Evolutionary conservation across 768 basidiomycete species (phyloP).

Genomic region (Boletus patriciae): DNA sequence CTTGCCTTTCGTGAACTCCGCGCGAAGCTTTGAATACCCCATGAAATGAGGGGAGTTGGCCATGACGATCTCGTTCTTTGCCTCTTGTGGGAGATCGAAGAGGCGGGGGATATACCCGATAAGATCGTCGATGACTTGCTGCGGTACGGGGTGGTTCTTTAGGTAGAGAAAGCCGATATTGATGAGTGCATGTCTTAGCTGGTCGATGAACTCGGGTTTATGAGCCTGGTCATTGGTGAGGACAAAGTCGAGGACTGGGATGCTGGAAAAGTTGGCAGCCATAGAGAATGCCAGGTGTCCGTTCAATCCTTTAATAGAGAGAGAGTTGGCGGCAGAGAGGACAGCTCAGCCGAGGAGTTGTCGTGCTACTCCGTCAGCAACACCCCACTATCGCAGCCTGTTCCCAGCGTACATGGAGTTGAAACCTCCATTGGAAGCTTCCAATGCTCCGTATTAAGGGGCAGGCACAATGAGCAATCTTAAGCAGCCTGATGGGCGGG

Average conservation of each 20-base stretch:
- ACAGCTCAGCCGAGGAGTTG: too few species aligned
- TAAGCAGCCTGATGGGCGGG: neutral
- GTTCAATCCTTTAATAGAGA: neutral
- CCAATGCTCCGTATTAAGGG: too few species aligned
- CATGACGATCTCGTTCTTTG: slow-evolving; percentile 72
- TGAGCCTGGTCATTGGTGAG: slow-evolving; percentile 42
- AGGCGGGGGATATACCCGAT: slow-evolving; percentile 63
- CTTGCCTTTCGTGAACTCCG: slow-evolving; percentile 72
- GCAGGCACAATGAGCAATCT: too few species aligned
- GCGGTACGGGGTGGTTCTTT: slow-evolving; percentile 58
- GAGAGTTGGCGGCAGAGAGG: neutral
- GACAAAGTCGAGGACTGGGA: slow-evolving; percentile 72
- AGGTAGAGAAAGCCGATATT: slow-evolving; percentile 84
- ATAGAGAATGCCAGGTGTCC: slow-evolving; percentile 6
- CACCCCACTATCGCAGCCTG: too few species aligned
- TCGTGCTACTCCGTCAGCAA: too few species aligned
- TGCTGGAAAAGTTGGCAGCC: slow-evolving; percentile 52
- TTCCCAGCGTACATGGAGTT: too few species aligned
- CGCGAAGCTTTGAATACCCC: slow-evolving; percentile 70
- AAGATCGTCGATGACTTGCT: slow-evolving; percentile 47
- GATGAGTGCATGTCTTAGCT: slow-evolving; percentile 71
- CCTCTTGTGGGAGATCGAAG: slow-evolving; percentile 65
- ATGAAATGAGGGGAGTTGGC: slow-evolving; percentile 74
- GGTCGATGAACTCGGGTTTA: slow-evolving; percentile 54
- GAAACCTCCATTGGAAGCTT: too few species aligned